Conservation (phyloP, 1,139 yeast genomes). For the Wickerhamomyces sp. region DNA sequence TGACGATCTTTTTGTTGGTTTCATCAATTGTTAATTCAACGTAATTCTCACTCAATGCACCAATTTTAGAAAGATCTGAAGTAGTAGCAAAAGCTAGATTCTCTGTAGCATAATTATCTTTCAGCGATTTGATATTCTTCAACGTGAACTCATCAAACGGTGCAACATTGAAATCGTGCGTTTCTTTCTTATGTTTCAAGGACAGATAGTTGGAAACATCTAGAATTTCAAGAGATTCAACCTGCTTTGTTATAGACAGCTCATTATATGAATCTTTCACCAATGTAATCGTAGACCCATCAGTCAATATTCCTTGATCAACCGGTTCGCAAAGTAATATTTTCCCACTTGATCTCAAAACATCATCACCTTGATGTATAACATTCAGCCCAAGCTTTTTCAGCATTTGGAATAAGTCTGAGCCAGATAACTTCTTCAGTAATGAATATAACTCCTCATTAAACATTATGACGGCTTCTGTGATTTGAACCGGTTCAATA, state of each 20-base stretch:
- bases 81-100: conserved; percentile 50
- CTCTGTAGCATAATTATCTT: conserved; percentile 33
- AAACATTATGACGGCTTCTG: conserved; percentile 17
- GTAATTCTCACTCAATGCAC: conserved; percentile 67
- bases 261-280: conserved; percentile 33
- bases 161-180: conserved; percentile 9
- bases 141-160: conserved; percentile 9
- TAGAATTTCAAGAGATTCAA: conserved; percentile 4
- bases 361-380: conserved; percentile 18
- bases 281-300: conserved; percentile 46
- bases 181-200: conserved; percentile 4
- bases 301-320: conserved; percentile 54
- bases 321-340: conserved; percentile 68
- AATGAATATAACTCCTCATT: conserved; percentile 15
- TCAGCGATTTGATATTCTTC: conserved; percentile 24
- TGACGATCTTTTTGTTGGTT: conserved; percentile 30
- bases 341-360: conserved; percentile 33
- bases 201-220: conserved; percentile 14
- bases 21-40: conserved; percentile 35
- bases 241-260: conserved; percentile 9
- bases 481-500: conserved; percentile 10
- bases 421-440: conserved; percentile 14
- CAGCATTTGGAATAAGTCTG: conserved; percentile 9
- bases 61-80: conserved; percentile 48
- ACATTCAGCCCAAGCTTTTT: conserved; percentile 10